Percentiles rank a stretch among this genome's conserved stretches.
These are phyloP conservation scores for Pyricularia sp. DNA, from an alignment of 2,329 filamentous ascomycete species.

Conservation along the genomic window DNA sequence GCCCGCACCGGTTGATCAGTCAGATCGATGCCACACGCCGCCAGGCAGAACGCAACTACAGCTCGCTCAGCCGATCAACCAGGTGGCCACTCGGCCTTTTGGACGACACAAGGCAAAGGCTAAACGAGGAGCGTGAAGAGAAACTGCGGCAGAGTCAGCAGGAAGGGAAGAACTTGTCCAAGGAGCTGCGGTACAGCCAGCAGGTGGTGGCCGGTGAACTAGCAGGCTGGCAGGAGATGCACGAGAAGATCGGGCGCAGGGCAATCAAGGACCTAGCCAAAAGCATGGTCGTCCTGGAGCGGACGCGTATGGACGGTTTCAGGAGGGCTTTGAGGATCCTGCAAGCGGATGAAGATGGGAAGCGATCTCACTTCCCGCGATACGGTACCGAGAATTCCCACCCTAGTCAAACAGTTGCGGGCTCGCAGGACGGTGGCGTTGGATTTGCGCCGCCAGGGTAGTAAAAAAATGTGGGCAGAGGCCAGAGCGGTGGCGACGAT, in stretches of 20 bases:
- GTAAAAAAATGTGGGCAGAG: neutral
- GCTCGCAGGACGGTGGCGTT: neutral
- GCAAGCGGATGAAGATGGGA: slow-evolving; percentile 10
- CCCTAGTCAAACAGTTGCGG: neutral
- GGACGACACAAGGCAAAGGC: slow-evolving; percentile 73
- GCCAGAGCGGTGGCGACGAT: neutral
- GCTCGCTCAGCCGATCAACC: slow-evolving; percentile 58
- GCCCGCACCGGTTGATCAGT: slow-evolving; percentile 64
- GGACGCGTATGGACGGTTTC: slow-evolving; percentile 67
- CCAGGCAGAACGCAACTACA: slow-evolving; percentile 64
- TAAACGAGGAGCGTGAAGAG: slow-evolving; percentile 74
- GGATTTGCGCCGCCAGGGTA: neutral
- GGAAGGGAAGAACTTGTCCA: slow-evolving; percentile 62
- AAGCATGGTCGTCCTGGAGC: slow-evolving; percentile 69
- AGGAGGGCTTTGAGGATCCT: slow-evolving; percentile 61
- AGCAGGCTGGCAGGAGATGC: slow-evolving; percentile 85
- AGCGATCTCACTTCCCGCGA: neutral
- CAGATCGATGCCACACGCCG: slow-evolving; percentile 64
- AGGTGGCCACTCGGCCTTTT: slow-evolving; percentile 72
- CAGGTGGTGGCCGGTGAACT: slow-evolving; percentile 85
- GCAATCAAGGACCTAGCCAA: slow-evolving; percentile 66
- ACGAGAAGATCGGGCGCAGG: slow-evolving; percentile 61
- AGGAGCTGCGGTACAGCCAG: slow-evolving; percentile 81
- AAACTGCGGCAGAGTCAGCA: slow-evolving; percentile 56
- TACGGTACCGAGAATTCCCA: neutral